phyloP scores from a whole-genome alignment of 371 early-diverging fungal species.

The Lichtheimia ramosa region DNA sequence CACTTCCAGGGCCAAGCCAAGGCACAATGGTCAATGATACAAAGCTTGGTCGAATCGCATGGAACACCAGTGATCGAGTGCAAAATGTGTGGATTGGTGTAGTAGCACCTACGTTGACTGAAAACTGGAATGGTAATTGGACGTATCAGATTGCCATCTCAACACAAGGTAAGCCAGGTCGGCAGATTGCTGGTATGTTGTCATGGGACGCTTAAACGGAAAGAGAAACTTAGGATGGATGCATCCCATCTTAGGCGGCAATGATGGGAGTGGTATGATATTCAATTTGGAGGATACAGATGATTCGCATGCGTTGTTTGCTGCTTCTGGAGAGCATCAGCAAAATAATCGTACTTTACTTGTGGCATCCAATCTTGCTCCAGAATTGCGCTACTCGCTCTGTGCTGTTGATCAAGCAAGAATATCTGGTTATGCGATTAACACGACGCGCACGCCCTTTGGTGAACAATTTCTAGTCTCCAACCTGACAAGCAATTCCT shows the following conservation, averaged over 20 bases:
- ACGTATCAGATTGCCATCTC: slow-evolving; percentile 58
- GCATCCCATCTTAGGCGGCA: slow-evolving; percentile 26
- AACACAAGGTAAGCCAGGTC: slow-evolving; percentile 38
- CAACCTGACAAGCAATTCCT: slow-evolving; percentile 32
- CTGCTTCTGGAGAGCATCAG: slow-evolving; percentile 19
- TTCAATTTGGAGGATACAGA: slow-evolving; percentile 57
- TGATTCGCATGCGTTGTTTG: slow-evolving; percentile 48
- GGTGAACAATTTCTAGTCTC: slow-evolving; percentile 38
- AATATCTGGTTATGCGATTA: slow-evolving; percentile 28
- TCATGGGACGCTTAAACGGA: too few relatives aligned
- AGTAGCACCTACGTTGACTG: slow-evolving; percentile 33
- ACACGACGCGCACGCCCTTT: slow-evolving; percentile 33
- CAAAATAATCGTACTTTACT: slow-evolving; percentile 33
- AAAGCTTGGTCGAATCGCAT: slow-evolving; percentile 27
- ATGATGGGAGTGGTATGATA: slow-evolving; percentile 28
- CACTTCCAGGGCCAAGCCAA: slow-evolving; percentile 46
- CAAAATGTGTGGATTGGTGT: slow-evolving; percentile 44
- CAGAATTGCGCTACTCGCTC: slow-evolving; percentile 40
- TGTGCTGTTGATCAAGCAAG: slow-evolving; percentile 48
- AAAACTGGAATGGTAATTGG: slow-evolving; percentile 50
- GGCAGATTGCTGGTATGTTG: too few relatives aligned
- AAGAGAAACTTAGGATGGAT: slow-evolving; percentile 17
- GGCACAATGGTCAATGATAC: slow-evolving; percentile 27
- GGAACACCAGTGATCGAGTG: slow-evolving; percentile 25
- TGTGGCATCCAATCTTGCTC: slow-evolving; percentile 30